phyloP scores from a whole-genome alignment of 2,329 filamentous ascomycete species.

The Stachybotrys elegans region DNA sequence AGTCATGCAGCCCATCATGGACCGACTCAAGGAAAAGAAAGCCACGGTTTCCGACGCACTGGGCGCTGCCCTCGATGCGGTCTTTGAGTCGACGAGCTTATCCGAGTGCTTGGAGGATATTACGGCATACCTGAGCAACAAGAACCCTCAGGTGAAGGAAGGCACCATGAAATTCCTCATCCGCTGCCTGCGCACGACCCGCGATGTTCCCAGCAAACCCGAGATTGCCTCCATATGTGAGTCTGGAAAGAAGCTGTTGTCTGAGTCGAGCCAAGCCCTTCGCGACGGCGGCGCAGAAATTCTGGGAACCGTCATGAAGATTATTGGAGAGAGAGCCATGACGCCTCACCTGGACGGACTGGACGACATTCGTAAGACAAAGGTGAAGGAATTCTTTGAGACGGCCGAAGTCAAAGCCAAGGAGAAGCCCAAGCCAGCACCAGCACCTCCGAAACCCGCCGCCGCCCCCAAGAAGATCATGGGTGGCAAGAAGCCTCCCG shows the following conservation, averaged over 20 bases:
- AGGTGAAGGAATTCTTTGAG: conserved; percentile 90
- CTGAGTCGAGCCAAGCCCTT: conserved; percentile 81
- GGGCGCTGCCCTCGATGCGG: conserved; percentile 72
- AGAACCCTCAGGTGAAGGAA: conserved; percentile 97
- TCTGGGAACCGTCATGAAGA: conserved; percentile 95
- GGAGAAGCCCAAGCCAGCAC: conserved; percentile 75
- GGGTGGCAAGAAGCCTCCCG: conserved; percentile 34
- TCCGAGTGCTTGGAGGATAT: conserved; percentile 91
- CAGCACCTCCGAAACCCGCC: conserved; percentile 47
- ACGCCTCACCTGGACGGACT: conserved; percentile 84
- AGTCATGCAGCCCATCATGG: conserved; percentile 86
- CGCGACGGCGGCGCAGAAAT: conserved; percentile 88
- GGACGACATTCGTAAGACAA: conserved; percentile 91
- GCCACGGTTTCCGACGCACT: conserved; percentile 81
- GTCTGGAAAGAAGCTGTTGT: conserved; percentile 78
- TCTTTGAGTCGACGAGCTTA: conserved; percentile 62
- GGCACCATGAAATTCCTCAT: conserved; percentile 93
- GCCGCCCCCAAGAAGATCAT: conserved; percentile 43
- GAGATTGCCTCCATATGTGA: conserved; percentile 87
- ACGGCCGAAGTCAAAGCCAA: conserved; percentile 45
- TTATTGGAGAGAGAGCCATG: conserved; percentile 95
- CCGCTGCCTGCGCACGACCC: conserved; percentile 75
- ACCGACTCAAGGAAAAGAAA: conserved; percentile 97
- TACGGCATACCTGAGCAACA: conserved; percentile 77
- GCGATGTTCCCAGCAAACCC: conserved; percentile 75